phyloP scores from a whole-genome alignment of 2,329 filamentous ascomycete species.

The Talaromyces sp. region DNA sequence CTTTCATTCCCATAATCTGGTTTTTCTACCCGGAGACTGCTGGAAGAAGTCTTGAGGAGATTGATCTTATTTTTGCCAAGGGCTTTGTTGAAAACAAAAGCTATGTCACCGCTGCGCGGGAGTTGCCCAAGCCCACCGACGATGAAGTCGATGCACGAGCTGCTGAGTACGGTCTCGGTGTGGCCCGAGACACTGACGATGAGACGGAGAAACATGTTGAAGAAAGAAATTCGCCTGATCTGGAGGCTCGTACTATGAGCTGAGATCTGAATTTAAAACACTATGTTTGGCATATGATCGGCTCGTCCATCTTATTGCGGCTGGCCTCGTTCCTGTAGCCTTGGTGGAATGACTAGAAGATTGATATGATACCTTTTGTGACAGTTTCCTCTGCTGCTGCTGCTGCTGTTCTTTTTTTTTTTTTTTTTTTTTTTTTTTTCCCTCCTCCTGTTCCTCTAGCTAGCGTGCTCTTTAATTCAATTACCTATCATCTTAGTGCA shows the following conservation, averaged over 20 bases:
- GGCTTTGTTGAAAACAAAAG: conserved; percentile 37
- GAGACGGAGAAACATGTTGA: conserved; percentile 7
- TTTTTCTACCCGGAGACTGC: conserved; percentile 51
- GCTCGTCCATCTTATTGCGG: neutral
- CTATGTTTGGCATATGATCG: neutral
- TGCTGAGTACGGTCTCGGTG: conserved; percentile 21
- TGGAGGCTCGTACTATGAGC: neutral
- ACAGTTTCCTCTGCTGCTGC: too few relatives aligned
- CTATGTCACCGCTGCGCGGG: conserved; percentile 27
- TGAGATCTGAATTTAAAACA: neutral
- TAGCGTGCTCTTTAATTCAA: neutral
- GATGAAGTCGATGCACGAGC: conserved; percentile 30
- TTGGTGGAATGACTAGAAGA: neutral
- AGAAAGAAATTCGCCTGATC: neutral
- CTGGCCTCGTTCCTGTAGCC: neutral
- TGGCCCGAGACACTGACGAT: conserved; percentile 1
- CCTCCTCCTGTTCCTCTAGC: too few relatives aligned
- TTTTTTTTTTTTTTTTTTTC: too few relatives aligned
- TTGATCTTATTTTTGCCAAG: conserved; percentile 42
- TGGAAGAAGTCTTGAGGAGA: conserved; percentile 39
- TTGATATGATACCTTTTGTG: neutral
- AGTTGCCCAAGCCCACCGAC: conserved; percentile 29
- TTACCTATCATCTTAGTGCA: neutral
- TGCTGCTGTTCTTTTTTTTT: too few relatives aligned
- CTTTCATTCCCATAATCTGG: conserved; percentile 48